Base-by-base conservation (phyloP, 2,329 filamentous ascomycete species). In the Pyrenophora graminea region DNA sequence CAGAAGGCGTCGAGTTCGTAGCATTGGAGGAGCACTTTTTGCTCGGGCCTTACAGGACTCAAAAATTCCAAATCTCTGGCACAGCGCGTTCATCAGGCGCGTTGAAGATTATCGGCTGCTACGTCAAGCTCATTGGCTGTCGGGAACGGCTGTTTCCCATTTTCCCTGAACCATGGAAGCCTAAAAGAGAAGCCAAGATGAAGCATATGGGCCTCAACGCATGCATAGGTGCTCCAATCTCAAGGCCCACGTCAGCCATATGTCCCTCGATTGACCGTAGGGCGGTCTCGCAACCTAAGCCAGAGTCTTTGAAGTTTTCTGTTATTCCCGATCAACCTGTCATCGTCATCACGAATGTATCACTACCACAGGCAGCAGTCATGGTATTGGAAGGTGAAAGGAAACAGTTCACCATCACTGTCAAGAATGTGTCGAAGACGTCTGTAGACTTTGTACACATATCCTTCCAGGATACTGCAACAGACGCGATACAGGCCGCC, bases 381-480 rank as follows among this genome's bases (percentile, higher is more conserved):
- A 97, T 96, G 91, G 82, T 99, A 9, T 79, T 99, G 5, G 93
- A 97, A 75, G 94, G 94, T 37, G 93, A 99, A 73, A 83, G 82
- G 18, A 87, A 86, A 61, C 78, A 79, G 0, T 95, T 97, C 67
- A 87, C 84, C 0, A 81, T 97, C 13, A 92, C 88, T 0, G 76
- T 97, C 12, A 83, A 88, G 59, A 99, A 99, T 59, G 78, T 85
- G 7, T 94, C 53, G 17, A 70, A 80, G 1, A 91, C 88, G 1
- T 80, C 90, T 1, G 90, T 90, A 1, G 90, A 96, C 67, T 87
- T 97, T 48, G 77, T 97, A 31, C 80, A 94, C 21, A 91, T 97
- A 53, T 92, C 90, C 0, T 96, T 96, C 69, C 87, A 91, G 61
- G 91, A 97, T 74, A 95, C 91, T 1, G 92, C 91, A 0, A 90